Base-by-base conservation (phyloP, 352 stramenopile genomes). In the Globisporangium heterothallicum region DNA sequence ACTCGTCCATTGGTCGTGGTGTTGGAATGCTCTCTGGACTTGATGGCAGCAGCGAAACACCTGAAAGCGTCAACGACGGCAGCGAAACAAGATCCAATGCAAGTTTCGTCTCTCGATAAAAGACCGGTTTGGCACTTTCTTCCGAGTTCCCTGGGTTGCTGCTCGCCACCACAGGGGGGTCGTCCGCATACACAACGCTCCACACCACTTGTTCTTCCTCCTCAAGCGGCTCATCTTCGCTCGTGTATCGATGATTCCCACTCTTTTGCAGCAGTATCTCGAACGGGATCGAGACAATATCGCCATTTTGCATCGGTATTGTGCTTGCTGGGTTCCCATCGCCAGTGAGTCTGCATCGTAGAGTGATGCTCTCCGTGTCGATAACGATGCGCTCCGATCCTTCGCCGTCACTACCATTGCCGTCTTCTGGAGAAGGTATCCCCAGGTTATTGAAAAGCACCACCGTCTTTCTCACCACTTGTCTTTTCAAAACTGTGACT, bases 41-140 rank as follows among this genome's bases (percentile, higher is more conserved):
- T 9, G 58, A 68, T 8, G 76, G 60, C 0, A 78, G 27, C 14
- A 88, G 45, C 16, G 53, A 52, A 8, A 82, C 66, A 18, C 63
- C 56, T 13, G 64, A 57, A 25, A 91, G 49, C 22, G 49, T 49
- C 6, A 91, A 59, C 19, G 77, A 88, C 14, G 70, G 73, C 24
- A 88, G 61, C 18, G 70, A 54, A 26, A 84, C 58, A 4, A 87
- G 46, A 32, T 72, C 63, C 34, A 88, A 38, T 4, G 53, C 34
- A 2, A 87, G 41, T 44, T 74, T 78, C 27, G 59, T 71, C 54
- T 91, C 73, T 27, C 79, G 75, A 46, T 80, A 82, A 35, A 74
- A 86, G 8, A 72, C 46, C 8, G 30, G 22, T 16, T 61, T 29
- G 24, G 40, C n/a, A 1, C 2, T n/a, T 8, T 40, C 35, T 19